Conservation (phyloP, 306 rosid species). For the Spatholobus suberectus region DNA sequence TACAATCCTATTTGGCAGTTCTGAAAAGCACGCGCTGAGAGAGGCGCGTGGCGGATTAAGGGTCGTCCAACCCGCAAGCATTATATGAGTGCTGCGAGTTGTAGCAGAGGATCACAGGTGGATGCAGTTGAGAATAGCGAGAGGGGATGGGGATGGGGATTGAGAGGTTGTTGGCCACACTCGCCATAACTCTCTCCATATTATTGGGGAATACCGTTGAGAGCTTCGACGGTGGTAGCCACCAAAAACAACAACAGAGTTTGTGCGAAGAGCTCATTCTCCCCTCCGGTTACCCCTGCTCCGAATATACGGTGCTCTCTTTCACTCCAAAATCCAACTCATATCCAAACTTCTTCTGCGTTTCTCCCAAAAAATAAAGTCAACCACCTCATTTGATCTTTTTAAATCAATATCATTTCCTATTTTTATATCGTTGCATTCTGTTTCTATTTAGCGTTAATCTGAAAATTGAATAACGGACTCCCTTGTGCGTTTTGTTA, state of each 20-base stretch:
- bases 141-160: constrained; percentile 33
- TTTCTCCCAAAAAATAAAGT: background rate
- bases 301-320: constrained; percentile 61
- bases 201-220: constrained; percentile 37
- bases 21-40: background rate
- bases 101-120: constrained; percentile 11
- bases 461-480: background rate
- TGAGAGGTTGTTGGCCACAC: constrained; percentile 27
- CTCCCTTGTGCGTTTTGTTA: background rate
- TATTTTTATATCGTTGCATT: background rate
- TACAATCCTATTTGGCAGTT: too few species aligned
- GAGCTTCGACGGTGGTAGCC: constrained; percentile 36
- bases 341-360: too few species aligned
- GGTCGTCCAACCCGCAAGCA: background rate
- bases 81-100: background rate
- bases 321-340: background rate
- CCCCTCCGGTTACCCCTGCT: constrained; percentile 83
- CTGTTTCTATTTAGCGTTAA: background rate
- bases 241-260: constrained; percentile 37
- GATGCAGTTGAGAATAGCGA: background rate
- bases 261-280: constrained; percentile 67
- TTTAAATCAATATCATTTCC: background rate
- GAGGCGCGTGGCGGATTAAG: background rate
- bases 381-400: background rate
- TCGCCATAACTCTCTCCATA: constrained; percentile 43